phyloP scores from a whole-genome alignment of 2,329 filamentous ascomycete species.

The Clarireedia homoeocarpa region DNA sequence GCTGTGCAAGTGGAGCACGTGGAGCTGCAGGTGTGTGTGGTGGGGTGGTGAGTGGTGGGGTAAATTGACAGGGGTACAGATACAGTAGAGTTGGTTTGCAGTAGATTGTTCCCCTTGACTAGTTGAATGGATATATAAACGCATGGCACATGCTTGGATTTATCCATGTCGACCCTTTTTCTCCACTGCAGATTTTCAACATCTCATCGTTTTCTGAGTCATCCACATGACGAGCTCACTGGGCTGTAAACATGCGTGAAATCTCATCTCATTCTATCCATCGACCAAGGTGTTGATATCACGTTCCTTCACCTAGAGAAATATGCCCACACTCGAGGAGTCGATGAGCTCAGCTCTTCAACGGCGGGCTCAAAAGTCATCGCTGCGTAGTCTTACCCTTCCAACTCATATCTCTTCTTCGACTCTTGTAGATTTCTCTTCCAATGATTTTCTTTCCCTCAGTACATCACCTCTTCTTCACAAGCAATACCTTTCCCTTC shows the following conservation, averaged over 20 bases:
- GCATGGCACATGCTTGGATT: not conserved
- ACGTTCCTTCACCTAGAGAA: not conserved
- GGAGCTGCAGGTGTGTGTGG: no score
- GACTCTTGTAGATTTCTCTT: conserved; percentile 33
- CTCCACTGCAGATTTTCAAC: not conserved
- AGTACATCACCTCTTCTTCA: conserved; percentile 15
- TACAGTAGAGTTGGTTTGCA: not conserved
- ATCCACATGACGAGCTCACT: not conserved
- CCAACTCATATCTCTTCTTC: conserved; percentile 15
- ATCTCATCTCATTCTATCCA: not conserved
- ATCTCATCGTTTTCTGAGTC: not conserved
- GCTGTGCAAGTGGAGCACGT: not conserved
- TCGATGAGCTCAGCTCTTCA: conserved; percentile 3
- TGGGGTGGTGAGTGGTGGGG: no score
- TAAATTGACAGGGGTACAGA: no score
- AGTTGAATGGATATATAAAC: not conserved
- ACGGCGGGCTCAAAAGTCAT: conserved; percentile 5
- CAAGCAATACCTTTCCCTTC: conserved; percentile 13
- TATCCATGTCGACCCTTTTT: not conserved
- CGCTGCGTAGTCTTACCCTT: not conserved
- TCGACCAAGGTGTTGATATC: not conserved
- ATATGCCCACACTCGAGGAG: conserved; percentile 7
- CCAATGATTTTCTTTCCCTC: conserved; percentile 26
- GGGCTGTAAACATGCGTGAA: not conserved
- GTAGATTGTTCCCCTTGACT: not conserved